Conservation (phyloP, 2,329 filamentous ascomycete genomes). For the Teratosphaeria gauchensis region DNA sequence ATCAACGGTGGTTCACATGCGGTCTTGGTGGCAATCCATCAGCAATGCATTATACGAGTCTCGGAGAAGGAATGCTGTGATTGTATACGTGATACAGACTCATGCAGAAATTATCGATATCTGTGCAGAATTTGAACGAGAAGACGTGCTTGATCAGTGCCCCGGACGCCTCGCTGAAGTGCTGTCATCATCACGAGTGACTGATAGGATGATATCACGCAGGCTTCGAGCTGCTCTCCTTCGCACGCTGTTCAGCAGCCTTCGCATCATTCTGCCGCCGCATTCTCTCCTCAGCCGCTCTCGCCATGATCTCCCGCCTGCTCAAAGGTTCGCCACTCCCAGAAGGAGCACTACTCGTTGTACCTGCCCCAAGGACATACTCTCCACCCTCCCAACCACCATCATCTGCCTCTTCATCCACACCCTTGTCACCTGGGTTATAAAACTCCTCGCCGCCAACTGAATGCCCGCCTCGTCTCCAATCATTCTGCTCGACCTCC, state of each 20-base stretch:
- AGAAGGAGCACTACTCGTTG: constrained; percentile 10
- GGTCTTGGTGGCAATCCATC: too few relatives aligned
- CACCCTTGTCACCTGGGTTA: constrained; percentile 36
- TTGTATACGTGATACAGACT: neutral
- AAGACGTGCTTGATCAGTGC: too few relatives aligned
- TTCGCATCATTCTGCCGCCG: constrained; percentile 41
- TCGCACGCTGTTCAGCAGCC: constrained; percentile 22
- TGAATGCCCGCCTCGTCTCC: constrained; percentile 58
- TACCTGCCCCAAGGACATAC: constrained; percentile 46
- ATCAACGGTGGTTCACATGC: neutral
- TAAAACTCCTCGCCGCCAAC: constrained; percentile 51
- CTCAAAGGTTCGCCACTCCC: constrained; percentile 42
- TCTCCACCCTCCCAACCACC: constrained; percentile 71
- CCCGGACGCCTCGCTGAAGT: neutral
- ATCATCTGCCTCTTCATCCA: constrained; percentile 42
- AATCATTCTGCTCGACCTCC: constrained; percentile 75
- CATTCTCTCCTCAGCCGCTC: constrained; percentile 59
- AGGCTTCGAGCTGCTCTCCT: constrained; percentile 1
- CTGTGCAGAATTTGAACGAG: too few relatives aligned
- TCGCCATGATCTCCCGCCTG: constrained; percentile 65
- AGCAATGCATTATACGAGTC: neutral
- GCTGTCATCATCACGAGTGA: neutral
- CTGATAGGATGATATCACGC: neutral
- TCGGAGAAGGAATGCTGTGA: neutral
- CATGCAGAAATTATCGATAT: too few relatives aligned